A percentile compares a stretch with the other conserved stretches of the same genome.
phyloP scores from a whole-genome alignment of 495 filamentous ascomycete genomes.

The Penicillium pulvis region DNA sequence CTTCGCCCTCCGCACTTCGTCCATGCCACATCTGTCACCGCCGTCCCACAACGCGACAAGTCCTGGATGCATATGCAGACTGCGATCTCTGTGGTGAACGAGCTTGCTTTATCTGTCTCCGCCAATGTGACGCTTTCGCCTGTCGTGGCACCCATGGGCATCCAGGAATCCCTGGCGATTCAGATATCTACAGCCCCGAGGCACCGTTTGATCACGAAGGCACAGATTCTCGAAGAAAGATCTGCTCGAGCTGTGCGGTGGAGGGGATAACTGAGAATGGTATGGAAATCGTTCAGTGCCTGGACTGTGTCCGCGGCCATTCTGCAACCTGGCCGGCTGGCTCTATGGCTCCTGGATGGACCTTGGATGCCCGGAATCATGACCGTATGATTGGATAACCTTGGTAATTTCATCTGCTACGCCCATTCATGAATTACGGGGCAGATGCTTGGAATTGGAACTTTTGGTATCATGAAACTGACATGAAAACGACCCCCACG shows the following conservation, averaged over 20 bases:
- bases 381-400: constrained; percentile 5
- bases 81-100: constrained; percentile 51
- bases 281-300: constrained; percentile 40
- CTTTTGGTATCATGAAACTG: not conserved
- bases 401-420: not conserved
- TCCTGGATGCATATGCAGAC: constrained; percentile 53
- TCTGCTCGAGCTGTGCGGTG: constrained; percentile 47
- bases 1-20: constrained; percentile 36
- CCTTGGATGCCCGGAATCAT: constrained; percentile 17
- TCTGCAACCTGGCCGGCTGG: constrained; percentile 12
- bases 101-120: constrained; percentile 55
- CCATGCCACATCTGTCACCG: constrained; percentile 56
- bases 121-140: constrained; percentile 43
- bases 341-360: constrained; percentile 15
- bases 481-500: constrained; percentile 3
- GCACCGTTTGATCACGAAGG: constrained; percentile 6
- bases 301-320: constrained; percentile 38
- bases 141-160: constrained; percentile 22
- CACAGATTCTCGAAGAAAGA: constrained; percentile 26
- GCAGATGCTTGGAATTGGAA: not conserved
- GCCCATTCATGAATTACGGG: not conserved
- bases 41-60: constrained; percentile 46
- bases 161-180: not conserved
- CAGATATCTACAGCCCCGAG: constrained; percentile 9
- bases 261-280: constrained; percentile 46